These are phyloP conservation scores for Cynara cardunculus DNA, from an alignment of 129 eudicot species.

Conservation along the genomic window DNA sequence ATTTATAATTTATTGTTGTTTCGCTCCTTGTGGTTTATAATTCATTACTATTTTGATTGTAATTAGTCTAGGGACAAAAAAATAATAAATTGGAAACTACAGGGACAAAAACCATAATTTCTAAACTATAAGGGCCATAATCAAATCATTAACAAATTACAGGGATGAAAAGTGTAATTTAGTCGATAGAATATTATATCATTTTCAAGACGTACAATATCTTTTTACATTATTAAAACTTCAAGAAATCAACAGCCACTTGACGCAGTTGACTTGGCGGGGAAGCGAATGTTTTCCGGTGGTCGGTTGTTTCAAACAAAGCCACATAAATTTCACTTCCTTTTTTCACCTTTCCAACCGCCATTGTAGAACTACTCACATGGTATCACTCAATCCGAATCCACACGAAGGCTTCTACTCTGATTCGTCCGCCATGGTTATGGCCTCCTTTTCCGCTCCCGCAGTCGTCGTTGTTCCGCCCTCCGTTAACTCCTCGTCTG, in stretches of 20 bases:
- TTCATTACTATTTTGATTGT: too few relatives aligned
- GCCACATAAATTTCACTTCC: neutral
- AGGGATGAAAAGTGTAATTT: too few relatives aligned
- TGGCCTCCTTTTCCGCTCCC: conserved; percentile 43
- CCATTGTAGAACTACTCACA: neutral
- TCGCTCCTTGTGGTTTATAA: too few relatives aligned
- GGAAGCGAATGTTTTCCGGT: neutral
- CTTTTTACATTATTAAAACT: neutral
- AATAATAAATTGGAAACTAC: too few relatives aligned
- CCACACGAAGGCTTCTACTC: conserved; percentile 33
- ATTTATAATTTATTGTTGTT: too few relatives aligned
- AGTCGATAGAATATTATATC: neutral
- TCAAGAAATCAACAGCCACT: neutral
- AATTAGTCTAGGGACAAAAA: too few relatives aligned
- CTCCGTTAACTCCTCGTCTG: neutral
- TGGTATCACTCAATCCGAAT: conserved; percentile 44
- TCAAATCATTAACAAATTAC: too few relatives aligned
- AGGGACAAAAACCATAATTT: too few relatives aligned
- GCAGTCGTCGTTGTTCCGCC: conserved; percentile 18
- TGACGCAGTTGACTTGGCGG: neutral
- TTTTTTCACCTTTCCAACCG: neutral
- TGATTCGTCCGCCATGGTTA: conserved; percentile 50
- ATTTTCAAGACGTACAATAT: neutral
- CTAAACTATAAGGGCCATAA: too few relatives aligned
- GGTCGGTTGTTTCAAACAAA: conserved; percentile 10